Conservation (phyloP, 495 filamentous ascomycete species). For the Tuber indicum region DNA sequence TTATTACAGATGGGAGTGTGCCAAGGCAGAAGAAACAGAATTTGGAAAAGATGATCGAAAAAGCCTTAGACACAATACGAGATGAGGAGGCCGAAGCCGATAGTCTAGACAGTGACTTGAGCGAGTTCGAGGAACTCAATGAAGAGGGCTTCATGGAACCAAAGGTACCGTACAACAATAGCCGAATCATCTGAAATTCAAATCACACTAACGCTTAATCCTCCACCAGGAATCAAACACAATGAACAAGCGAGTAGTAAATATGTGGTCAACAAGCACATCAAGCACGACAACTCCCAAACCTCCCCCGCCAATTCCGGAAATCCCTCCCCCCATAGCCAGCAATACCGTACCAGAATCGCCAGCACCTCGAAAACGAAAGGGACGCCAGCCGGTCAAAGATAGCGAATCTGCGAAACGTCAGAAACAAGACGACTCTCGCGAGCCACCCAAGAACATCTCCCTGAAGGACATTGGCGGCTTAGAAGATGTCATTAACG, state of each 20-base stretch:
- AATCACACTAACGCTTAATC: slow-evolving; percentile 10
- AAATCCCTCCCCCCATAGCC: slow-evolving; percentile 13
- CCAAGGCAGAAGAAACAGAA: slow-evolving; percentile 43
- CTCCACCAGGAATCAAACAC: slow-evolving; percentile 55
- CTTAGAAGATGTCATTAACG: slow-evolving; percentile 67
- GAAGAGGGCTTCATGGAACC: slow-evolving; percentile 40
- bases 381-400: slow-evolving; percentile 50
- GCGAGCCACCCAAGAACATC: slow-evolving; percentile 66
- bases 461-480: slow-evolving; percentile 79
- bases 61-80: slow-evolving; percentile 67
- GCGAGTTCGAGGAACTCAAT: slow-evolving; percentile 59
- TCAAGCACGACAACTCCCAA: slow-evolving; percentile 18
- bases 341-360: slow-evolving; percentile 14
- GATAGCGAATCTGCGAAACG: slow-evolving; percentile 26
- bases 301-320: slow-evolving; percentile 12
- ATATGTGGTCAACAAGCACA: slow-evolving; percentile 56
- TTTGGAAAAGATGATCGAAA: slow-evolving; percentile 78
- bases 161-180: slow-evolving; percentile 21
- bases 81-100: slow-evolving; percentile 55
- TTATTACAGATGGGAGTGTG: slow-evolving; percentile 29
- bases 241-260: slow-evolving; percentile 68
- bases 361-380: slow-evolving; percentile 23
- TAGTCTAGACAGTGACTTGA: slow-evolving; percentile 31
- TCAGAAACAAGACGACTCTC: slow-evolving; percentile 30
- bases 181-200: background rate